Evolutionary conservation across 2,329 filamentous ascomycete species (phyloP).

Genomic region (Paecilomyces sp.): DNA sequence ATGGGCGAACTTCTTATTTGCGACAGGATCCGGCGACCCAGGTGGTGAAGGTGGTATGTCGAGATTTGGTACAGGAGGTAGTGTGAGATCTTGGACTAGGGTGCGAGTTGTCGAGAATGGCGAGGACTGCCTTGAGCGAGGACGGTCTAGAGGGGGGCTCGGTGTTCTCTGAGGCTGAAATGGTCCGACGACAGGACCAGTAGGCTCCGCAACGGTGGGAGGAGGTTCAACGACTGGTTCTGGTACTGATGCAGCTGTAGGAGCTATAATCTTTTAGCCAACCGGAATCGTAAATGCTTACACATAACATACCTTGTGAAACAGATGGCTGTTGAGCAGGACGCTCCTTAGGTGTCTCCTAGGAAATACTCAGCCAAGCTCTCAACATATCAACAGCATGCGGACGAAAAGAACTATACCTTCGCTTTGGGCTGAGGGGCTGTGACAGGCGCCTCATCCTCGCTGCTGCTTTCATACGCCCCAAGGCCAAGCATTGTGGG

Average conservation of each 20-base stretch:
- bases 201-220: constrained; percentile 9
- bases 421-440: constrained; percentile 9
- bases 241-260: background rate
- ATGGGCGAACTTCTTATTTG: constrained; percentile 52
- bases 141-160: constrained; percentile 7
- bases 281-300: background rate
- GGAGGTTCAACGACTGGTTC: background rate
- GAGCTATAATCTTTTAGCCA: background rate
- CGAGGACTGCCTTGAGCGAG: constrained; percentile 27
- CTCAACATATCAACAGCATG: background rate
- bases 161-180: constrained; percentile 18
- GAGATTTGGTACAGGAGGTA: constrained; percentile 38
- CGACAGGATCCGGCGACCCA: constrained; percentile 34
- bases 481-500: constrained; percentile 33
- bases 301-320: background rate
- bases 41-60: constrained; percentile 41
- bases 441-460: constrained; percentile 29
- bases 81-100: constrained; percentile 50
- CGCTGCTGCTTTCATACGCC: constrained; percentile 39
- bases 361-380: background rate
- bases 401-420: constrained; percentile 12
- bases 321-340: background rate
- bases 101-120: constrained; percentile 44
- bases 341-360: background rate
- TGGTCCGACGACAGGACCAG: constrained; percentile 30